Conservation (phyloP, 768 basidiomycete species). For the Antrodiella citrinella region DNA sequence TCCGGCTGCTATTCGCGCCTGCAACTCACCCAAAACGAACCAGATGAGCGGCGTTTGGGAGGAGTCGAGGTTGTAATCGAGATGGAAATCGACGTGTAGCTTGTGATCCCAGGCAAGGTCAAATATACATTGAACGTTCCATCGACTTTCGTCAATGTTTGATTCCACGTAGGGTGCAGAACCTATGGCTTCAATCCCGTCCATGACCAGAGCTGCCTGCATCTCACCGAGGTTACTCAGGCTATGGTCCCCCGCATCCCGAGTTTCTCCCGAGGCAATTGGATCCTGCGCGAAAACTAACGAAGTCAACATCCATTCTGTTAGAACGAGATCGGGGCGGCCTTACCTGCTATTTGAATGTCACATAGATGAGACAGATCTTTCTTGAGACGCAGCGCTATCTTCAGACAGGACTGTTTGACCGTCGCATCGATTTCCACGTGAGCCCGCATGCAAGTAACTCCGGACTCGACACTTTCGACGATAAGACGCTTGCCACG, state of each 20-base stretch:
- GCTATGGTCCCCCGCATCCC: conserved; percentile 28
- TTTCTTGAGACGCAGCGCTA: conserved; percentile 38
- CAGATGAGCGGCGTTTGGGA: conserved; percentile 44
- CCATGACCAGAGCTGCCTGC: conserved; percentile 28
- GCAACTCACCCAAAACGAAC: conserved; percentile 39
- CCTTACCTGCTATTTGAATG: conserved; percentile 50
- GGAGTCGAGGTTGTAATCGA: conserved; percentile 57
- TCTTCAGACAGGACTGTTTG: conserved; percentile 45
- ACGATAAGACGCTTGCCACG: conserved; percentile 47
- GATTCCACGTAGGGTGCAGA: conserved; percentile 63
- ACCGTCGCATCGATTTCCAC: conserved; percentile 55
- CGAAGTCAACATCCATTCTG: no score
- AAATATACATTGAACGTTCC: conserved; percentile 47
- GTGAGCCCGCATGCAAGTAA: conserved; percentile 60
- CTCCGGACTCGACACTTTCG: conserved; percentile 53
- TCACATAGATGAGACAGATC: conserved; percentile 41
- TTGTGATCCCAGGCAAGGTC: conserved; percentile 32
- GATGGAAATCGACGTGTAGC: conserved; percentile 54
- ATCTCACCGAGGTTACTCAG: conserved; percentile 38
- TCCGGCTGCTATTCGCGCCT: conserved; percentile 20
- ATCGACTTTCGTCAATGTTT: conserved; percentile 35
- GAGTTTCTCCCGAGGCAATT: conserved; percentile 30
- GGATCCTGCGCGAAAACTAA: conserved; percentile 58
- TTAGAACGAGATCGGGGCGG: no score
- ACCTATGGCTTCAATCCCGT: conserved; percentile 44